A percentile compares a stretch with the other conserved stretches of the same genome.
Conservation (phyloP, 768 basidiomycete species). For the Kondoa subrosea region DNA sequence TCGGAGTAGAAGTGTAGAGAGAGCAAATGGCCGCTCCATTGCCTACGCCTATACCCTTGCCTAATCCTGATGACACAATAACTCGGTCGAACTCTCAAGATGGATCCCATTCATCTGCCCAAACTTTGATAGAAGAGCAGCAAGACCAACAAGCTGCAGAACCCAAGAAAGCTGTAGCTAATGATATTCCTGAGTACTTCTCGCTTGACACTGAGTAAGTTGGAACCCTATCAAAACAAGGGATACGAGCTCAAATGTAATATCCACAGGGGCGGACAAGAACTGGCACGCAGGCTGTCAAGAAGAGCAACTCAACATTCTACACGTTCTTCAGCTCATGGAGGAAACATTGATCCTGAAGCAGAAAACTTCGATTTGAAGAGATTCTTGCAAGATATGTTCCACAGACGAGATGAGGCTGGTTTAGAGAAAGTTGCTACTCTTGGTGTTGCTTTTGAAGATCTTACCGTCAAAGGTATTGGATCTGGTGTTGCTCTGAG, state of each 20-base stretch:
- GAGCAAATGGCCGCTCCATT: no score
- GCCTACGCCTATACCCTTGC: no score
- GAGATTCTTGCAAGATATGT: conserved; percentile 10
- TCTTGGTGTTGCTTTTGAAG: conserved; percentile 16
- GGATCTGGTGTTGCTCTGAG: conserved; percentile 12
- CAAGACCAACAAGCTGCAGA: neutral
- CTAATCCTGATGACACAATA: no score
- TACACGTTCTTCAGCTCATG: neutral
- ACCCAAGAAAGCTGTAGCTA: neutral
- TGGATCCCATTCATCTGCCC: neutral
- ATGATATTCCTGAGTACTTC: no score
- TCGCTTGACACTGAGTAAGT: neutral
- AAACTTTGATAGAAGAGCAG: neutral
- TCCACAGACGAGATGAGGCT: neutral
- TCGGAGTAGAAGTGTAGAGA: no score
- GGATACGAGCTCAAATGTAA: neutral
- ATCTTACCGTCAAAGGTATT: conserved; percentile 13
- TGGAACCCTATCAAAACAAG: neutral
- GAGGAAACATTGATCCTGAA: neutral
- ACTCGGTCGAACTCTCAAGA: neutral
- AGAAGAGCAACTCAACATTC: neutral
- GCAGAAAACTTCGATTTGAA: conserved; percentile 19
- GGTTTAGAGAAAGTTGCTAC: conserved; percentile 5
- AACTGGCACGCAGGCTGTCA: neutral
- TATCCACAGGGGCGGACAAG: neutral